Evolutionary conservation across 768 basidiomycete species (phyloP).

Genomic region (Rhodotorula paludigena): DNA sequence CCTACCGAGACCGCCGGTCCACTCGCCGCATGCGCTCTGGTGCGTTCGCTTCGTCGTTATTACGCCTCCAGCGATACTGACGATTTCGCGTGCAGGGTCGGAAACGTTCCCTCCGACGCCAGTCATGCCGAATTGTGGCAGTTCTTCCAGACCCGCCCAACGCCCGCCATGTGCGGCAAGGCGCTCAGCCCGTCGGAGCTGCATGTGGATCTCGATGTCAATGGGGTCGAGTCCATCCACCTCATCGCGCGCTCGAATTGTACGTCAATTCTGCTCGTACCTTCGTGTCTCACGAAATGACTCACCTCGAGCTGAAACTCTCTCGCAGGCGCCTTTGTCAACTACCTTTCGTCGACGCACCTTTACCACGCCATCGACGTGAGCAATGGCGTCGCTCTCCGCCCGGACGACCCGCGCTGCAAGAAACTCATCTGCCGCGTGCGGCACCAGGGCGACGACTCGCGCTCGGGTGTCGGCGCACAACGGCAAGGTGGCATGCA

Average conservation of each 20-base stretch:
- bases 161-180: conserved; percentile 24
- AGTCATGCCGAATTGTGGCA: conserved; percentile 77
- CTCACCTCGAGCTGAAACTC: neutral
- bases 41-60: neutral
- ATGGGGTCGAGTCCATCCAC: conserved; percentile 76
- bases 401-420: conserved; percentile 67
- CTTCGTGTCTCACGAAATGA: neutral
- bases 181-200: conserved; percentile 44
- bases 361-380: conserved; percentile 63
- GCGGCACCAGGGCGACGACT: conserved; percentile 72
- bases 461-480: conserved; percentile 82
- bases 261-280: neutral
- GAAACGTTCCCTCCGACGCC: conserved; percentile 80
- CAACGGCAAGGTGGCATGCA: conserved; percentile 77
- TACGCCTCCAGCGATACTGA: neutral
- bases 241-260: conserved; percentile 87
- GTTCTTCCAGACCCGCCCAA: conserved; percentile 60
- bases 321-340: conserved; percentile 69
- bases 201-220: conserved; percentile 17
- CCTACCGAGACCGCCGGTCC: conserved; percentile 40
- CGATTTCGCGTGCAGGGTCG: conserved; percentile 65
- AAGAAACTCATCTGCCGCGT: conserved; percentile 76
- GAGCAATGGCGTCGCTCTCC: conserved; percentile 68
- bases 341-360: conserved; percentile 64
- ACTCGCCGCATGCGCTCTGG: conserved; percentile 37